Base-by-base conservation (phyloP, 140 eudicot species). In the Senecio squalidus region DNA sequence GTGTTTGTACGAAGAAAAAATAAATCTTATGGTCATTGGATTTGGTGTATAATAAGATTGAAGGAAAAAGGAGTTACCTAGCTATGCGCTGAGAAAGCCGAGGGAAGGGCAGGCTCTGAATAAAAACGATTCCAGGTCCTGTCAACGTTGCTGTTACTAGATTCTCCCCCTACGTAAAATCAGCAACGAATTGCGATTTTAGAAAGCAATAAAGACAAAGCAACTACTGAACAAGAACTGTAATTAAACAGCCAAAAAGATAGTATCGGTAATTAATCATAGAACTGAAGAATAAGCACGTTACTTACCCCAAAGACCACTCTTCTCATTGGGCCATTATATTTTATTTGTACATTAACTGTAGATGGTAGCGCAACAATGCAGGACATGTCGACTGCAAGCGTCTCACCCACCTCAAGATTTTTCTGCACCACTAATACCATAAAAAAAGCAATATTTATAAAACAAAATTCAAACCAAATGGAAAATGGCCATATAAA, bases 81-180 rank as follows among this genome's bases (percentile, higher is more conserved):
- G 98, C 98, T 34, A 91, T 80, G 58, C 98, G 96, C 45, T 86
- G 98, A 66, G 98, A 91, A 73, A 91, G 80, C 67, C 96, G 72
- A 33, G 84, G 88, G 73, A 91, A 91, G 21, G 98, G 98, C 84
- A 91, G 69, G 70, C 98, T 91, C 67, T 91, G 98, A 58, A 91
- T 91, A 57, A 91, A 91, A 22, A 91, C 98, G 26, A 91, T 91
- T 6, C 98, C 98, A 6, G 98, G 98, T 55, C 98, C 98, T 1
- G 98, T 91, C 67, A 91, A 52, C 74, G 68, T 84, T 30, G 92
- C 98, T 47, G 94, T 83, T 28, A 84, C 86, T 27, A 81, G 59
- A 78, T 91, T 91, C 36, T 91, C 98, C 21, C 83, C 94, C 98
- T 91, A 77, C 1, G 25, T 36, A 24, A 29, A 22, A 33, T 39